Evolutionary conservation across 345 rosid genomes (phyloP), one percentile per base, ranked within the genome.

Genomic region (Syzygium aqueum): DNA sequence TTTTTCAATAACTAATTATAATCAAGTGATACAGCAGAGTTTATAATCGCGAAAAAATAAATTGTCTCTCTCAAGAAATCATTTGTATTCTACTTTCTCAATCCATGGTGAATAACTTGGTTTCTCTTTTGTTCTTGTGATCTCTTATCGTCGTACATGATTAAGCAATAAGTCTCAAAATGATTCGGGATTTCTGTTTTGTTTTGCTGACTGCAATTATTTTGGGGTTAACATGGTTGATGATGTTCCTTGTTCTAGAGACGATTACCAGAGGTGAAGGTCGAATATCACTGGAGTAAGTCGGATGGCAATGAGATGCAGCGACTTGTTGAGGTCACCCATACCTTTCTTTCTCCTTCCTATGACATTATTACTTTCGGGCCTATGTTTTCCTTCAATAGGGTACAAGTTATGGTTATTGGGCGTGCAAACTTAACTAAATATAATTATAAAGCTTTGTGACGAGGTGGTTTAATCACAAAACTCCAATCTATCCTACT

Each of bases 341-440:
- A 53, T 53, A 17, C 56, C 56, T 53, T 53, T 53, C 22, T 19
- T 17, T 53, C 19, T 53, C 56, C 6, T 21, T 53, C 56, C 17
- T 53, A 53, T 7, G 9, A 2, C 33, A n/a, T 61, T 0, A 13
- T 61, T n/a, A 0, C 4, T n/a, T 61, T 0, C 4, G 6, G 4
- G 33, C 73, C 73, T 6, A n/a, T 61, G 19, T 61, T 61, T 61
- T n/a, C 77, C 77, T 28, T 19, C 0, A 6, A 63, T 23, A 56
- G 73, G 2, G 8, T 63, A 63, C 9, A 6, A n/a, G 9, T 63
- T 63, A 61, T 61, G 3, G 21, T 63, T n/a, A 28, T 28, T 6
- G 77, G 37, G 28, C 37, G 1, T 63, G 37, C 33, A 28, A 3
- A 61, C 17, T n/a, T 61, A 61, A 61, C 4, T 61, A 61, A 13